phyloP scores from a whole-genome alignment of 352 stramenopile species.

The Phytophthora ramorum region DNA sequence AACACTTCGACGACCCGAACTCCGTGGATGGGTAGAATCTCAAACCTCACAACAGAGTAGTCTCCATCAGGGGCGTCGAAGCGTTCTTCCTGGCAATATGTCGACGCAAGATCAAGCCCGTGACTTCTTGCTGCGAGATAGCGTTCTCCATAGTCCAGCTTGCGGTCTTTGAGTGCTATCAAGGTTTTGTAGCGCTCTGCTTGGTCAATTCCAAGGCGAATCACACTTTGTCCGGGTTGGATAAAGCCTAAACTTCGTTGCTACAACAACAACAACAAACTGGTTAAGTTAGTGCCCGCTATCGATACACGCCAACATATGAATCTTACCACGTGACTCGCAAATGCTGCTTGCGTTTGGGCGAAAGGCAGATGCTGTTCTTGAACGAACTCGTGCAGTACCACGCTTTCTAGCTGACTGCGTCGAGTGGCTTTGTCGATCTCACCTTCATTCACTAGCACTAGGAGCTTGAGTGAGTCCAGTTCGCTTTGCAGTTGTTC shows the following conservation, averaged over 20 bases:
- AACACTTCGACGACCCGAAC: conserved; percentile 40
- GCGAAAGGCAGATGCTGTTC: conserved; percentile 28
- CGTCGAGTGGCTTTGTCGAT: conserved; percentile 1
- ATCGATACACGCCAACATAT: neutral
- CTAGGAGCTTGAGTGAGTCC: conserved; percentile 34
- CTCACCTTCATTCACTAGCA: conserved; percentile 29
- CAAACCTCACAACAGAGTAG: conserved; percentile 46
- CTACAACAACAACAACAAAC: neutral
- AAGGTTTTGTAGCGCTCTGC: conserved; percentile 30
- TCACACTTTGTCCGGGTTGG: conserved; percentile 23
- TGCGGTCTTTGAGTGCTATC: conserved; percentile 27
- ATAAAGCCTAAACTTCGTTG: conserved; percentile 20
- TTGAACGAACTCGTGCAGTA: conserved; percentile 25
- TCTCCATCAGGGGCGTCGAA: conserved; percentile 42
- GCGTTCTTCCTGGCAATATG: conserved; percentile 37
- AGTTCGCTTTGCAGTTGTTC: conserved; percentile 35
- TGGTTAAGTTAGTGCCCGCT: conserved; percentile 5
- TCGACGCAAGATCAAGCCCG: conserved; percentile 19
- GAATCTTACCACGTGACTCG: conserved; percentile 9
- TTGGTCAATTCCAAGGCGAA: conserved; percentile 24
- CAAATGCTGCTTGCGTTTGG: conserved; percentile 19
- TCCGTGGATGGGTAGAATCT: conserved; percentile 41
- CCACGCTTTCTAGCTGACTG: conserved; percentile 13
- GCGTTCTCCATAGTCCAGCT: conserved; percentile 26
- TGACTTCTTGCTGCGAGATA: conserved; percentile 34